Conservation (phyloP, 805 yeast species). For the Metschnikowia aberdeeniae region DNA sequence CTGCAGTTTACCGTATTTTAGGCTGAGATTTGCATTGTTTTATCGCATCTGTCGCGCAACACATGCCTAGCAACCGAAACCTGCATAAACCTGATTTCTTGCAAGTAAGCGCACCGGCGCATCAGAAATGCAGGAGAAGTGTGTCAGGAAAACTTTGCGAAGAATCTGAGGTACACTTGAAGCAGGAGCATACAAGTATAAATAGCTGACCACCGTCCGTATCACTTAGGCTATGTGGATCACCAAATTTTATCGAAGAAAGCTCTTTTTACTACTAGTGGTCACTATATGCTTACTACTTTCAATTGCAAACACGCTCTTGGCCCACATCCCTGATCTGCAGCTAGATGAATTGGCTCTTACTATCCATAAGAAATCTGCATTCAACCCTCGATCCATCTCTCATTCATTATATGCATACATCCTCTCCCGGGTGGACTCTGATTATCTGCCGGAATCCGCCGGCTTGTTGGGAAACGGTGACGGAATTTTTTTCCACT, state of each 20-base stretch:
- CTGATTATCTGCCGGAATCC: constrained; percentile 2
- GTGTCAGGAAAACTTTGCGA: too few relatives aligned
- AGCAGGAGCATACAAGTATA: too few relatives aligned
- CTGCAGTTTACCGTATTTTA: too few relatives aligned
- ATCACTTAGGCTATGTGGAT: constrained; percentile 4
- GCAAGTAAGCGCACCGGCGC: too few relatives aligned
- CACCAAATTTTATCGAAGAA: constrained; percentile 15
- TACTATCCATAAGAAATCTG: constrained; percentile 19
- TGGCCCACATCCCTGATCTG: constrained; percentile 20
- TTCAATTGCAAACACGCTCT: constrained; percentile 10
- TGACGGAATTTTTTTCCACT: constrained; percentile 32
- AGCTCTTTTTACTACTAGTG: constrained; percentile 7
- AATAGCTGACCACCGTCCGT: too few relatives aligned
- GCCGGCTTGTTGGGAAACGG: neutral
- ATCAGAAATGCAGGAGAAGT: too few relatives aligned
- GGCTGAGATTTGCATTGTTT: too few relatives aligned
- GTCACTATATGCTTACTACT: constrained; percentile 8
- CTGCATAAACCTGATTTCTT: too few relatives aligned
- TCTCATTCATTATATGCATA: constrained; percentile 9
- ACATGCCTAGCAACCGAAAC: too few relatives aligned
- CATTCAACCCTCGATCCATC: constrained; percentile 25
- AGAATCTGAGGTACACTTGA: neutral
- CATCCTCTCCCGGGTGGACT: constrained; percentile 6
- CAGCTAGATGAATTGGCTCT: constrained; percentile 22
- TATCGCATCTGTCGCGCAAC: too few relatives aligned